Evolutionary conservation across 1,284 basidiomycete genomes (phyloP).

Genomic region (Cryptococcus jaspeensis): DNA sequence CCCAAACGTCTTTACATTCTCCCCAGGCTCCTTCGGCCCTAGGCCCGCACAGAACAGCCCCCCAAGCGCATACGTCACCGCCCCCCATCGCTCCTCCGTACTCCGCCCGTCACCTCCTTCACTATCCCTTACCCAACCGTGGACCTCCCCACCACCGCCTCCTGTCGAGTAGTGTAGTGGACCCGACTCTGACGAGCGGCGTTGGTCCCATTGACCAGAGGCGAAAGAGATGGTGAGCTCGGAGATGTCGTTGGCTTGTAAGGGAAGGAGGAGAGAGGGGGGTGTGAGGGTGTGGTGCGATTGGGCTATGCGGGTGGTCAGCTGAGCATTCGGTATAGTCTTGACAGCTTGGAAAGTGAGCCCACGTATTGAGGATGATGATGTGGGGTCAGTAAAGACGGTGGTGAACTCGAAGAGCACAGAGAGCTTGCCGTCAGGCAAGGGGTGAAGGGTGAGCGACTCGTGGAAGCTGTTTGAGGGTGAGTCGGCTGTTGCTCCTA

Average conservation of each 20-base stretch:
- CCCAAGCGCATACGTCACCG: constrained; percentile 80
- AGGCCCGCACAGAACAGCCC: constrained; percentile 93
- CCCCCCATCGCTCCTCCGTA: constrained; percentile 74
- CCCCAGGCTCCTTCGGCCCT: constrained; percentile 68
- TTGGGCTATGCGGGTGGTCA: constrained; percentile 51
- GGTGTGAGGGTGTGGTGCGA: constrained; percentile 85
- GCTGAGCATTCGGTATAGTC: neutral
- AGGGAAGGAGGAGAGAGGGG: constrained; percentile 76
- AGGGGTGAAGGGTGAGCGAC: constrained; percentile 66
- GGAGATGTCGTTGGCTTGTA: constrained; percentile 76
- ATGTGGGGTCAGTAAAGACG: constrained; percentile 49
- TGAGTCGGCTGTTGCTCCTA: constrained; percentile 1
- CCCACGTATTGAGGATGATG: constrained; percentile 12
- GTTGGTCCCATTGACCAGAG: constrained; percentile 86
- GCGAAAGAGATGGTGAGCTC: constrained; percentile 86
- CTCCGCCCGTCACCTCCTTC: constrained; percentile 49
- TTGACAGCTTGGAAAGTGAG: neutral
- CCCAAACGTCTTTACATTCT: constrained; percentile 39
- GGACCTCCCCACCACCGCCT: constrained; percentile 82
- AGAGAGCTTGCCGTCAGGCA: constrained; percentile 79
- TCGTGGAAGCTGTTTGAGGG: constrained; percentile 54
- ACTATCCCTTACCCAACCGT: constrained; percentile 78
- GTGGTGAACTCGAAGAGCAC: constrained; percentile 82
- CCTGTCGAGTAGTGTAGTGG: constrained; percentile 64
- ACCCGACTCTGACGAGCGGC: constrained; percentile 67